Base-by-base conservation (phyloP, 2,329 filamentous ascomycete genomes). In the Incumbomyces lentus region DNA sequence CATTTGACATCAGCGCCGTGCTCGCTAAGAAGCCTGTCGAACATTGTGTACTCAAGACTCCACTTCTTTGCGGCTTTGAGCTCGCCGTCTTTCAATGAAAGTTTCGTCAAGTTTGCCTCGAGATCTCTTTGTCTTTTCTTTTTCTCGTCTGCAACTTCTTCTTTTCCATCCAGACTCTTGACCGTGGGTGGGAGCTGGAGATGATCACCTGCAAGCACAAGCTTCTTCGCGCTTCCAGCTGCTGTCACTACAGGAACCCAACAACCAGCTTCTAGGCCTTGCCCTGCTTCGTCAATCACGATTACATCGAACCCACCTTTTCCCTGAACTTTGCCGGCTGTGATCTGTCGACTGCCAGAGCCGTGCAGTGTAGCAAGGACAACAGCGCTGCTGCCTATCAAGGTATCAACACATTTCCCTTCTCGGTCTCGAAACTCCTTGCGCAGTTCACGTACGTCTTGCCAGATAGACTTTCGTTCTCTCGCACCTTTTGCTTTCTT, bases 261-360 rank as follows among this genome's bases (percentile, higher is more conserved):
- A 67, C 89, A 95, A 64, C 96, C 90, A 1, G 92, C 89, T 66
- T 98, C 92, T 8, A 96, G 72, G 1, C 92, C 92, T 63, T 98
- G 92, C 62, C 86, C 93, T 3, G 89, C 92, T 68, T 98, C 92
- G 59, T 98, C 92, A 47, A 98, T 87, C 50, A 98, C 81, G 22
- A 98, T 86, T 3, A 95, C 84, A 63, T 98, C 92, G 54, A 98
- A 98, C 44, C 78, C 69, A 59, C 93, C 80, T 51, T 81, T 76
- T 50, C 79, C 81, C 65, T 95, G 87, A 56, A 80, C 83, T 0
- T 89, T 85, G 6, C 44, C 44, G 14, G 36, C 36, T 14, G 22
- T 46, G 16, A 49, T 39, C 49, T 57, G 53, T 40, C 48, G 30
- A 17, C 55, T 49, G 7, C 92, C 92, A 1, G 90, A 84, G 2